Percentiles rank a stretch among this genome's conserved stretches.
These are phyloP conservation scores for Trichoderma simmonsii DNA, from an alignment of 2,329 filamentous ascomycete genomes.

Conservation along the genomic window DNA sequence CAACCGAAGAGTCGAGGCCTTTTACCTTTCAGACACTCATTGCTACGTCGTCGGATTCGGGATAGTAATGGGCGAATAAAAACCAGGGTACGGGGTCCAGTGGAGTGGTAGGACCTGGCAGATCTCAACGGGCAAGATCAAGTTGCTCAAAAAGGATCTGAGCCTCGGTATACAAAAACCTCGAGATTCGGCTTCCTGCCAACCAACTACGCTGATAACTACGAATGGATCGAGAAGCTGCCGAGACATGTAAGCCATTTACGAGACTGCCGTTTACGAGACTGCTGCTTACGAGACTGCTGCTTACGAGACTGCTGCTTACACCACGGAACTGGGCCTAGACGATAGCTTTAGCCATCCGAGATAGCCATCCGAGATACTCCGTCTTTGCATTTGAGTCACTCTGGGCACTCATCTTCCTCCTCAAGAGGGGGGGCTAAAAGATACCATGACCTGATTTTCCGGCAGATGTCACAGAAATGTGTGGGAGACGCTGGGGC, in stretches of 20 bases:
- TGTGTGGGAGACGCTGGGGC: neutral
- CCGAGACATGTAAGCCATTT: neutral
- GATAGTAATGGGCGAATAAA: neutral
- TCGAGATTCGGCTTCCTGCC: neutral
- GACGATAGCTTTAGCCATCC: neutral
- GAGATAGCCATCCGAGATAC: neutral
- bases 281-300: neutral
- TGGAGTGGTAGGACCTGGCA: neutral
- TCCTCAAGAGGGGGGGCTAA: neutral
- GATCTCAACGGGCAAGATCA: neutral
- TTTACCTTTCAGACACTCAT: neutral
- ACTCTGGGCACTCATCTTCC: neutral
- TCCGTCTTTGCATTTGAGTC: neutral
- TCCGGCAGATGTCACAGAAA: neutral
- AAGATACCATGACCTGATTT: neutral
- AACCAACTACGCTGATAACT: neutral
- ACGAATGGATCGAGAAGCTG: neutral
- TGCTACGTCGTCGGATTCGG: neutral
- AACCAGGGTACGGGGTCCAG: neutral
- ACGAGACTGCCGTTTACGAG: neutral
- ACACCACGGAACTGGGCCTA: neutral
- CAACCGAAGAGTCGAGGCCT: neutral
- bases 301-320: neutral
- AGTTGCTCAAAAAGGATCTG: neutral
- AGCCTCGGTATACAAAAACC: neutral